These are phyloP conservation scores for Cenococcum geophilum DNA, from an alignment of 495 filamentous ascomycete genomes.

Conservation along the genomic window DNA sequence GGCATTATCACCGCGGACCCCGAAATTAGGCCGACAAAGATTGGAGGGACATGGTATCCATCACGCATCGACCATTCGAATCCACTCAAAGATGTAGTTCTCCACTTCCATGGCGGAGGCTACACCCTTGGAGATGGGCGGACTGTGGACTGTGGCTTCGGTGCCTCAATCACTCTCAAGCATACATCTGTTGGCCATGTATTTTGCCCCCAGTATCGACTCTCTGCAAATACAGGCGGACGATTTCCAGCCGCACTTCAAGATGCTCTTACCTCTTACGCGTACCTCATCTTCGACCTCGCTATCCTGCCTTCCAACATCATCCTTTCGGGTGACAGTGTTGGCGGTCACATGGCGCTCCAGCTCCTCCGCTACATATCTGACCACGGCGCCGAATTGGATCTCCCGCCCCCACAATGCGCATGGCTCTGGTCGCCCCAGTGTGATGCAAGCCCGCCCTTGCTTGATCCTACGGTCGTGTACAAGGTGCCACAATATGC, in stretches of 20 bases:
- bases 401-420: neutral
- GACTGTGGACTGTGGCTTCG: neutral
- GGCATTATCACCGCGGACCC: neutral
- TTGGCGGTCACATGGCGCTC: conserved; percentile 42
- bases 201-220: conserved; percentile 40
- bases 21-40: conserved; percentile 1
- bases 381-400: too few species aligned
- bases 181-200: conserved; percentile 16
- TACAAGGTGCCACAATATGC: conserved; percentile 31
- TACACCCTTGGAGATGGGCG: neutral
- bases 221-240: conserved; percentile 33
- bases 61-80: neutral
- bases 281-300: conserved; percentile 36
- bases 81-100: neutral
- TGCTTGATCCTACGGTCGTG: conserved; percentile 25
- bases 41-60: conserved; percentile 9
- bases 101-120: conserved; percentile 5
- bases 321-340: conserved; percentile 44
- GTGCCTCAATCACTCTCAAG: neutral
- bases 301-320: conserved; percentile 37
- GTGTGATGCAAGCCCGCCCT: conserved; percentile 9
- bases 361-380: conserved; percentile 41
- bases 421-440: conserved; percentile 38
- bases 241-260: conserved; percentile 46
- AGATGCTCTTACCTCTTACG: conserved; percentile 44